These are phyloP conservation scores for Magnolia changhungtana DNA, from an alignment of 164 flowering plant species.

Conservation along the genomic window DNA sequence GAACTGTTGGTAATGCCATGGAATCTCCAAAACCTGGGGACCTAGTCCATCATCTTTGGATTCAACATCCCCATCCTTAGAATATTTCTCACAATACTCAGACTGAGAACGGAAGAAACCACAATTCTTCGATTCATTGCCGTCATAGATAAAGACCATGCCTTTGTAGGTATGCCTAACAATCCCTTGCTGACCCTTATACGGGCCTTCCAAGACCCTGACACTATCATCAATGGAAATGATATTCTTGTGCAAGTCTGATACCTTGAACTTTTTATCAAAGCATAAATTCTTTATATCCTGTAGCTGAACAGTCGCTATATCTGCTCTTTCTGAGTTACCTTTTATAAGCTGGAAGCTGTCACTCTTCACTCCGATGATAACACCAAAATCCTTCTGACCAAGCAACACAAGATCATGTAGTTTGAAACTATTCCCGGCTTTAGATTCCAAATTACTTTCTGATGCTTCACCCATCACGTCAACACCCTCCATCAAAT, in stretches of 20 bases:
- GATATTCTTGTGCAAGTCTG: conserved; percentile 49
- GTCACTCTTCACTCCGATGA: conserved; percentile 59
- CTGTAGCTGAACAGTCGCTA: conserved; percentile 33
- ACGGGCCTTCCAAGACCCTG: conserved; percentile 69
- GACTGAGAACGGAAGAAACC: conserved; percentile 72
- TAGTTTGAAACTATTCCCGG: conserved; percentile 41
- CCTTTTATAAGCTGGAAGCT: conserved; percentile 70
- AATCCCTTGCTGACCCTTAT: conserved; percentile 70
- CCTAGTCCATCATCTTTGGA: conserved; percentile 51
- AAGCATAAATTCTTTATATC: conserved; percentile 46
- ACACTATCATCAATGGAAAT: conserved; percentile 61
- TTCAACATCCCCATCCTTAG: conserved; percentile 30
- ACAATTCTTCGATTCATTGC: conserved; percentile 56
- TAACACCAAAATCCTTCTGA: conserved; percentile 82
- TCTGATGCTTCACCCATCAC: conserved; percentile 14
- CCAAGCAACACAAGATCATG: conserved; percentile 77
- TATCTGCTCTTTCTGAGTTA: conserved; percentile 46
- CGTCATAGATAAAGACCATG: conserved; percentile 59
- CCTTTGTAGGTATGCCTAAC: conserved; percentile 71
- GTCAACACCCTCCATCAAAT: conserved; percentile 32
- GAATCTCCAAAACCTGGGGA: conserved; percentile 51
- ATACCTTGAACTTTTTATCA: conserved; percentile 62
- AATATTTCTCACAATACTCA: conserved; percentile 56
- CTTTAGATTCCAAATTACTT: conserved; percentile 14
- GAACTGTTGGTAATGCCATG: conserved; percentile 55